A percentile compares a stretch with the other conserved stretches of the same genome.
Evolutionary conservation across 2,329 filamentous ascomycete species (phyloP).

Genomic region (Fusarium staphyleae): DNA sequence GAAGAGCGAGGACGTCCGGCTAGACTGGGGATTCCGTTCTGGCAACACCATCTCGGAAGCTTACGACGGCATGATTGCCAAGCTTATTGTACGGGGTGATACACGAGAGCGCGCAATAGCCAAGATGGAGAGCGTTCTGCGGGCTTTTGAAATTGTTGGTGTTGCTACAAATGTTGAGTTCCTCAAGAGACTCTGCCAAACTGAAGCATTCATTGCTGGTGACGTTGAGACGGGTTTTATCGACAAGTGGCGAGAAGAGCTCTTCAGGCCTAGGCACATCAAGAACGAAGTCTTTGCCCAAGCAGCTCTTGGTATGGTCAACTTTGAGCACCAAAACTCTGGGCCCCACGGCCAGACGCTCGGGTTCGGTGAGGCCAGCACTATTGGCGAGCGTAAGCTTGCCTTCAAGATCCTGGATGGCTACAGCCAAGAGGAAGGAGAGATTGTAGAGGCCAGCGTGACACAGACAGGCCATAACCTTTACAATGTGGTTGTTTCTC

Average conservation of each 20-base stretch:
- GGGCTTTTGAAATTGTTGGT: conserved; percentile 91
- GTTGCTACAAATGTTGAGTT: conserved; percentile 97
- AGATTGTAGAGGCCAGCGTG: conserved; percentile 62
- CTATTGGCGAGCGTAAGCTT: conserved; percentile 55
- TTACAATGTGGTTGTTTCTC: conserved; percentile 56
- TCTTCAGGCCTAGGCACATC: conserved; percentile 71
- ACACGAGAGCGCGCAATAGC: conserved; percentile 82
- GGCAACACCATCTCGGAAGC: conserved; percentile 93
- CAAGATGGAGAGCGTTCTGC: conserved; percentile 80
- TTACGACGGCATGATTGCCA: conserved; percentile 99
- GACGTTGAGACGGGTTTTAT: conserved; percentile 98
- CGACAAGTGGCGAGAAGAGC: conserved; percentile 79
- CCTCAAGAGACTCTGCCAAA: conserved; percentile 84
- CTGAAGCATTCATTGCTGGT: conserved; percentile 81
- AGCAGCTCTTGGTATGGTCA: conserved; percentile 79
- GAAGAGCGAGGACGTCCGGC: conserved; percentile 74
- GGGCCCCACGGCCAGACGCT: conserved; percentile 59
- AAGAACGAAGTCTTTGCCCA: conserved; percentile 82
- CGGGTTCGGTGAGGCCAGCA: conserved; percentile 59
- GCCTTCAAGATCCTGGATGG: conserved; percentile 66
- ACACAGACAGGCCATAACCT: conserved; percentile 56
- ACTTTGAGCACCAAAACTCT: conserved; percentile 52
- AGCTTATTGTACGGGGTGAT: conserved; percentile 87
- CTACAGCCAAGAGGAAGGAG: conserved; percentile 67
- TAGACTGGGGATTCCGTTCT: conserved; percentile 91